Base-by-base conservation (phyloP, 352 stramenopile species). In the Phytophthora chlamydospora region DNA sequence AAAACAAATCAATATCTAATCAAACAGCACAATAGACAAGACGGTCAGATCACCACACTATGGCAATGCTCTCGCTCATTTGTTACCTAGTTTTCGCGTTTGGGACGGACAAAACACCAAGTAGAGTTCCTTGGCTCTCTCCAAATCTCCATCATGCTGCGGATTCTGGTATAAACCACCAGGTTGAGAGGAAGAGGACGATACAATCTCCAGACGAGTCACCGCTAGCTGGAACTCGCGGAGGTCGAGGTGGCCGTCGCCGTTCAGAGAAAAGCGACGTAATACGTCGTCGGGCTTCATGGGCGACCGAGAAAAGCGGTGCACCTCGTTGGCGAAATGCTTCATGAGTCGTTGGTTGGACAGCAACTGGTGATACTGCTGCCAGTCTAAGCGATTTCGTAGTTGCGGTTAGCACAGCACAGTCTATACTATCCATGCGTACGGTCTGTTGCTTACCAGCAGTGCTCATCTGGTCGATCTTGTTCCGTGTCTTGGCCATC, bases 401-500 rank as follows among this genome's bases (percentile, higher is more conserved):
- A 4, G 38, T 42, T 55, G 24, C n/a, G 19, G 38, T 62, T 52
- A 54, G 38, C 7, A n/a, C 29, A 14, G 24, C 36, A 17, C n/a
- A 17, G 19, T n/a, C n/a, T n/a, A n/a, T n/a, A n/a, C n/a, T n/a
- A n/a, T n/a, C n/a, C n/a, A n/a, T n/a, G n/a, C n/a, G 16, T 14
- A 45, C 1, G 39, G 29, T 11, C 38, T 51, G 10, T 6, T 6
- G 41, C 58, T 8, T 60, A 80, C 75, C 80, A 44, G 78, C 77
- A 39, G 85, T 89, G 66, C 79, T 91, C 76, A 91, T 87, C 58
- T 80, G 87, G 45, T 91, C 78, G 52, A 91, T 88, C 73, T 90
- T 93, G 53, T 62, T 73, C 52, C 51, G 46, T 46, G 73, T 80
- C 73, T 83, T 91, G 62, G 71, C 62, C 81, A 88, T 89, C 55